Percentiles rank a stretch among this genome's conserved stretches.
Evolutionary conservation across 345 rosid species (phyloP).

Genomic region (Sonneratia alba): DNA sequence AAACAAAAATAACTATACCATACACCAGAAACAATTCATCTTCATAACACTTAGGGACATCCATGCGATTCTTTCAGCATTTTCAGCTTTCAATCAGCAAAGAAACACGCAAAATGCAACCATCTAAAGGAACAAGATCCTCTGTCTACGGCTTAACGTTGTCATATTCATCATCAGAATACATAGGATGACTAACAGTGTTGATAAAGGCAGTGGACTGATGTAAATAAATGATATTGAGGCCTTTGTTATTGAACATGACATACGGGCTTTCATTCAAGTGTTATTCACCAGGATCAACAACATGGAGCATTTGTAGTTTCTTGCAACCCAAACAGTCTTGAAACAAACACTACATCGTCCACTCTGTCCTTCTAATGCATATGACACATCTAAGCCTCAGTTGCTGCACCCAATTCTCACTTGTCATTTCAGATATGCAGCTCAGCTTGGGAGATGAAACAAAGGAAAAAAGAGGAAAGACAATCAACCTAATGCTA

Average conservation of each 20-base stretch:
- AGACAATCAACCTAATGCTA: slow-evolving; percentile 13
- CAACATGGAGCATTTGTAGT: not conserved
- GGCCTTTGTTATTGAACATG: not conserved
- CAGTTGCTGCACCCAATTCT: not conserved
- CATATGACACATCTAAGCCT: not conserved
- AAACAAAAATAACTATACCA: too few relatives aligned
- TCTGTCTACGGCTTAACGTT: not conserved
- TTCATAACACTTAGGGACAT: not conserved
- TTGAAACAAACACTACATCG: not conserved
- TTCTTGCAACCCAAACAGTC: not conserved
- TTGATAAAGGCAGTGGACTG: not conserved
- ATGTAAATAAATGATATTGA: not conserved
- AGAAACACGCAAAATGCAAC: not conserved
- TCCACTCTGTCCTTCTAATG: not conserved
- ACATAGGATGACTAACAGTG: not conserved
- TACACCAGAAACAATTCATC: too few relatives aligned
- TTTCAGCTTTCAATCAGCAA: not conserved
- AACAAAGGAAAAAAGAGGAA: not conserved
- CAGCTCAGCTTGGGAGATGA: not conserved
- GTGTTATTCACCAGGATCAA: not conserved
- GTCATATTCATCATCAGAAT: not conserved
- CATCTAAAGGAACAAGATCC: not conserved
- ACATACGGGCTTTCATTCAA: not conserved
- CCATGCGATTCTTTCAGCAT: not conserved
- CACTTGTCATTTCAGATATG: not conserved